Percentiles rank a stretch among this genome's conserved stretches.
Conservation (phyloP, 192 early-diverging fungal species). For the Tieghemiomyces parasiticus region DNA sequence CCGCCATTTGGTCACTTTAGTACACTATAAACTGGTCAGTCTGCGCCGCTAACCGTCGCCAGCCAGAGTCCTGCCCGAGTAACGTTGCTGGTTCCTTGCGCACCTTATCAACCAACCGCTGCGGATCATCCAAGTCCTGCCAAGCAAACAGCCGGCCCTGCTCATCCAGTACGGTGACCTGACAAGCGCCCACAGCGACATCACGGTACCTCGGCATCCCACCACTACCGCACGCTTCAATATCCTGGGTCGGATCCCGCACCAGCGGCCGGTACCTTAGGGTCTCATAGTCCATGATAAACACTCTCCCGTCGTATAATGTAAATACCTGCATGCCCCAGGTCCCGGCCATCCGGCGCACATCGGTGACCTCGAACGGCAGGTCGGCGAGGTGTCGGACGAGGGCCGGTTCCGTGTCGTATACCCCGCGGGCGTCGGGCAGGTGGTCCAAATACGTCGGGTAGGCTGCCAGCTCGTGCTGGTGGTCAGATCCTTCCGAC, state of each 20-base stretch:
- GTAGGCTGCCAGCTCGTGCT: neutral
- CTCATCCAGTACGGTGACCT: neutral
- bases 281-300: neutral
- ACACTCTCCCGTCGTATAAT: neutral
- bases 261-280: neutral
- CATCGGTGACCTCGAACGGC: neutral
- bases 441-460: neutral
- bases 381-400: neutral
- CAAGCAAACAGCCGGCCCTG: neutral
- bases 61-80: neutral
- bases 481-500: too few species aligned
- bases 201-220: too few species aligned
- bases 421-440: conserved; percentile 2
- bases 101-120: neutral
- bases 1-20: neutral
- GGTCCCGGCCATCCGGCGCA: neutral
- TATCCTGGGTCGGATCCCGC: neutral
- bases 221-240: neutral
- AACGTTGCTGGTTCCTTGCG: neutral
- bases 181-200: neutral
- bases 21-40: neutral
- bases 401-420: neutral
- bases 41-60: neutral
- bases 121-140: neutral
- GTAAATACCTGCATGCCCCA: neutral